Evolutionary conservation across 2,329 filamentous ascomycete genomes (phyloP).

Genomic region (Penicillium sp.): DNA sequence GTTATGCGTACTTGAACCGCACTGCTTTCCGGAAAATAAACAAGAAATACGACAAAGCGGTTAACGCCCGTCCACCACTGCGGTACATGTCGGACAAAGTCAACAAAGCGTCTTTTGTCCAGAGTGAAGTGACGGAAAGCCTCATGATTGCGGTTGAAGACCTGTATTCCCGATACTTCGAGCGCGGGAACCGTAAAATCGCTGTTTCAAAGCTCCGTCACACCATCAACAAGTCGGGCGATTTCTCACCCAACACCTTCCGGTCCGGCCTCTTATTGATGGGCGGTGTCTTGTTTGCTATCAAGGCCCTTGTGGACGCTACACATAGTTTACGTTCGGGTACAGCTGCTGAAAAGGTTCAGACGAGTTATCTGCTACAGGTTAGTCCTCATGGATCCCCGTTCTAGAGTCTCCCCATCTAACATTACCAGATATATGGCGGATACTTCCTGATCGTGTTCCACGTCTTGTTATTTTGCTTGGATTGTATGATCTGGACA

Average conservation of each 20-base stretch:
- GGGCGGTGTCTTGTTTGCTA: constrained; percentile 64
- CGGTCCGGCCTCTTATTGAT: constrained; percentile 68
- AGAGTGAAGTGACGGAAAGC: constrained; percentile 79
- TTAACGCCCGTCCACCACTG: constrained; percentile 73
- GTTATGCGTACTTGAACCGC: constrained; percentile 84
- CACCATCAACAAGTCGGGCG: constrained; percentile 61
- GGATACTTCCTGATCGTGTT: constrained; percentile 86
- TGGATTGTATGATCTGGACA: constrained; percentile 83
- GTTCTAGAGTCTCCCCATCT: constrained; percentile 13
- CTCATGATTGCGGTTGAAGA: constrained; percentile 83
- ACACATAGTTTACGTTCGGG: constrained; percentile 52
- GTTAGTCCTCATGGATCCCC: constrained; percentile 34
- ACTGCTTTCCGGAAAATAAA: constrained; percentile 97
- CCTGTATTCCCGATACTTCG: constrained; percentile 91
- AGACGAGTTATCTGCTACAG: constrained; percentile 71
- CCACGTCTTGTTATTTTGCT: constrained; percentile 78
- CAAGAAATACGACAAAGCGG: constrained; percentile 96
- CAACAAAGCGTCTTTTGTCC: constrained; percentile 86
- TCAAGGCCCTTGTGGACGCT: constrained; percentile 68
- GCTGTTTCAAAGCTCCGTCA: constrained; percentile 84
- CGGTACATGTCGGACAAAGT: constrained; percentile 91
- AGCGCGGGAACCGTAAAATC: constrained; percentile 88
- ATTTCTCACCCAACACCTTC: constrained; percentile 62
- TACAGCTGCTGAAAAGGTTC: constrained; percentile 51
- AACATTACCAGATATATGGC: constrained; percentile 71